Evolutionary conservation across 2,329 filamentous ascomycete genomes (phyloP), one percentile per base, ranked within the genome.

Genomic region (Teratosphaeria nubilosa): DNA sequence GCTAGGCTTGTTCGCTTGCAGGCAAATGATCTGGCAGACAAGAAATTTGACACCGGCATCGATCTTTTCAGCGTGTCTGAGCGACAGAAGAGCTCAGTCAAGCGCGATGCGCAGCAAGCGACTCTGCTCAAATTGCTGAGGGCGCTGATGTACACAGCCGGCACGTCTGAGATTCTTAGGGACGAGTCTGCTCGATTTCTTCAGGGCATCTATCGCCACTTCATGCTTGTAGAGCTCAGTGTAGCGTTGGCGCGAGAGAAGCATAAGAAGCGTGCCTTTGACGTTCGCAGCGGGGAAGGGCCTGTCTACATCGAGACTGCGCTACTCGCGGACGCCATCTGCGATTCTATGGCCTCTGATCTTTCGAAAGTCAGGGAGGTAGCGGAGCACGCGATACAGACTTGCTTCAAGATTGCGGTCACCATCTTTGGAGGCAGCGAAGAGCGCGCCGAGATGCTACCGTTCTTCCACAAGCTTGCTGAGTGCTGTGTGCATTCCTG

Each of bases 401-500:
- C 87, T 52, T 85, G 96, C 59, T 87, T 91, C 68, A 85, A 89
- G 62, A 83, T 90, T 14, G 85, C 90, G 1, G 79, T 80, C 24
- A 85, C 84, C 7, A 90, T 99, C 34, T 90, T 97, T 63, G 65
- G 61, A 14, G 91, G 91, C 2, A 84, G 83, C 0, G 78, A 86
- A 45, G 81, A 80, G 24, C 82, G 87, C 56, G 85, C 91, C 32
- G 84, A 88, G 34, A 85, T 85, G 58, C 80, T 99, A 9, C 84
- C 87, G 0, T 90, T 99, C 73, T 99, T 99, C 75, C 82, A 81
- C 59, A 86, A 92, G 67, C 79, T 99, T 5, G 86, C 87, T 45
- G 87, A 85, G 60, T 86, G 86, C 0, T 96, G 97, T 71, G 94
- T 90, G 66, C 94, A 99, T 71, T 91, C 90, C 63, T 99, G 94